These are phyloP conservation scores for Mycena amicta DNA, from an alignment of 768 basidiomycete species.

Conservation along the genomic window DNA sequence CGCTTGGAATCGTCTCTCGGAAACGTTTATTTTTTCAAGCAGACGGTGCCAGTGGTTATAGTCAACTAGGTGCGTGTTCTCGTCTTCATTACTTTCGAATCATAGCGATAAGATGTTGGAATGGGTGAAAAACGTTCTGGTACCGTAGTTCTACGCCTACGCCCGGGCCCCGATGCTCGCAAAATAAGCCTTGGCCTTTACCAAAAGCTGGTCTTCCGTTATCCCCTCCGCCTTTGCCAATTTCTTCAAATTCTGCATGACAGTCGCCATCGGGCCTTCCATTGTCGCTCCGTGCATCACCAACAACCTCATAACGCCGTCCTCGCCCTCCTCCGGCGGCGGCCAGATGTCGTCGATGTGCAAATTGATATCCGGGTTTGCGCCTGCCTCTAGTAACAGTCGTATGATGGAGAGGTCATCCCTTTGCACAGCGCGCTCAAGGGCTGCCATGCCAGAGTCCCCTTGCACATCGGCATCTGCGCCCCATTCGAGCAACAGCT, in stretches of 20 bases:
- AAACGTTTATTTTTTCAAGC: too few species aligned
- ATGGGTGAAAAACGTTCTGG: too few species aligned
- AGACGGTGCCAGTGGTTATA: too few species aligned
- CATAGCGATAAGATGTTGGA: too few species aligned
- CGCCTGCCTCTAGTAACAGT: not conserved
- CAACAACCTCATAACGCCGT: not conserved
- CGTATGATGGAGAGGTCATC: not conserved
- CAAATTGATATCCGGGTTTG: not conserved
- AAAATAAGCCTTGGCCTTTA: not conserved
- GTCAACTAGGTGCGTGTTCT: too few species aligned
- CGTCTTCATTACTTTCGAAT: too few species aligned
- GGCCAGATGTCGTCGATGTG: not conserved
- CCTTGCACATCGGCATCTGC: not conserved
- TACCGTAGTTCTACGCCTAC: too few species aligned
- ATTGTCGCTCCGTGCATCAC: constrained; percentile 1
- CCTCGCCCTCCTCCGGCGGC: not conserved
- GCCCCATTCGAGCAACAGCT: not conserved
- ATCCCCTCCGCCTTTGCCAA: constrained; percentile 4
- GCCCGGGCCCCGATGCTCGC: not conserved
- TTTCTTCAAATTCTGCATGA: not conserved
- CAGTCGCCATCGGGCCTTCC: not conserved
- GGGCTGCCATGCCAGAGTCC: not conserved
- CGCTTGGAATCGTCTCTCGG: too few species aligned
- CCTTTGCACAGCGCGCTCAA: not conserved
- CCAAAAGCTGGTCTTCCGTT: not conserved